These are phyloP conservation scores for Marasmius fiardii DNA, from an alignment of 1,284 basidiomycete genomes.

Conservation along the genomic window DNA sequence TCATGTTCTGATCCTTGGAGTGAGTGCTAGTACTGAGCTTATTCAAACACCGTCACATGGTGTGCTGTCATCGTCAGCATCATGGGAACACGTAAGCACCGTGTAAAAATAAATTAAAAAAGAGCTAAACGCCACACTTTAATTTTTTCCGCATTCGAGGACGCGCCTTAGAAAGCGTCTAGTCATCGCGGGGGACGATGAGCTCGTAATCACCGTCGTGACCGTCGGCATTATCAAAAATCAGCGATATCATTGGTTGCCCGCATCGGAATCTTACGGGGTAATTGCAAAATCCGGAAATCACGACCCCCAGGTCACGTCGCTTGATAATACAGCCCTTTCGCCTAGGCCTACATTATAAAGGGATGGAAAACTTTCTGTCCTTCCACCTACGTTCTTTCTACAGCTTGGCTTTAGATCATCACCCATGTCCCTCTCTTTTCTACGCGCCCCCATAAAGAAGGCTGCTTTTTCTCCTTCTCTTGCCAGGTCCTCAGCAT, in stretches of 20 bases:
- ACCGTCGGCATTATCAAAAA: neutral
- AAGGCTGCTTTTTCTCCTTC: conserved; percentile 36
- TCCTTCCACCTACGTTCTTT: neutral
- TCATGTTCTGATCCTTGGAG: no score
- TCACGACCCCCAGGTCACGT: conserved; percentile 4
- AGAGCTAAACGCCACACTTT: no score
- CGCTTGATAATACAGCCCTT: conserved; percentile 11
- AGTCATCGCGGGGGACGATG: neutral
- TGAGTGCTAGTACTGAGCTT: no score
- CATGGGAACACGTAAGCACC: no score
- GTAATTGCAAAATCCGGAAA: neutral
- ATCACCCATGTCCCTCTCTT: conserved; percentile 45
- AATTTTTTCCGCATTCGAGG: no score
- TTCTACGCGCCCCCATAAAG: conserved; percentile 45
- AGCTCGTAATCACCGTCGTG: neutral
- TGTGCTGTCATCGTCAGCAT: no score
- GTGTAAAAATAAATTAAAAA: no score
- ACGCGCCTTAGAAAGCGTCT: neutral
- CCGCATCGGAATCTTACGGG: neutral
- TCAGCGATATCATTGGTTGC: neutral
- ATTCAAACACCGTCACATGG: no score
- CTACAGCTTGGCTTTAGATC: neutral
- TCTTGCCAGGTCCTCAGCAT: conserved; percentile 20
- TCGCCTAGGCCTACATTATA: neutral
- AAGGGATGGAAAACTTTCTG: neutral